Conservation (phyloP, 1,139 yeast species). For the Candida glucosophila region DNA sequence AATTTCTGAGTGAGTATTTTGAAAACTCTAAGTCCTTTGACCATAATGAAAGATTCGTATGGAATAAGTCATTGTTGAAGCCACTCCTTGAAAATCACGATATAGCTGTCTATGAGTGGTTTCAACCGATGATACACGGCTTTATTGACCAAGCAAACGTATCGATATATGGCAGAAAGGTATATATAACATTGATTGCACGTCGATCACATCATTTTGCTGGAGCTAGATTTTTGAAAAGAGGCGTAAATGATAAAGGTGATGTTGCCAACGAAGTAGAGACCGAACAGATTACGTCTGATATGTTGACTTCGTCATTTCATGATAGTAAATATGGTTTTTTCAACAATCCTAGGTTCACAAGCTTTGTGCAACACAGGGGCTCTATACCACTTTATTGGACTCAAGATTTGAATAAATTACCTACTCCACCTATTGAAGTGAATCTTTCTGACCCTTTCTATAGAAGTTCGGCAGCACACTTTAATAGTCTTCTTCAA, state of each 20-base stretch:
- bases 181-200: conserved; percentile 87
- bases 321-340: conserved; percentile 76
- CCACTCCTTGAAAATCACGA: conserved; percentile 57
- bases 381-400: conserved; percentile 94
- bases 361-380: conserved; percentile 93
- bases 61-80: conserved; percentile 72
- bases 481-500: conserved; percentile 77
- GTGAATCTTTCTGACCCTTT: conserved; percentile 83
- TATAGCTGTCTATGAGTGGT: conserved; percentile 80
- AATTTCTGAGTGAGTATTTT: conserved; percentile 7
- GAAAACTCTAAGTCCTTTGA: conserved; percentile 18
- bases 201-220: conserved; percentile 95
- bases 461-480: conserved; percentile 81
- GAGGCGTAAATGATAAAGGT: conserved; percentile 92
- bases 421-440: conserved; percentile 75
- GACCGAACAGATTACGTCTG: conserved; percentile 93
- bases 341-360: conserved; percentile 73
- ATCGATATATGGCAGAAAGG: conserved; percentile 69
- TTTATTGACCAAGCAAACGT: conserved; percentile 94
- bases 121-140: conserved; percentile 93
- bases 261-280: conserved; percentile 97
- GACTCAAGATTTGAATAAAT: conserved; percentile 81
- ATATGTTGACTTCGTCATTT: conserved; percentile 77
- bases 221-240: conserved; percentile 88
- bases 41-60: conserved; percentile 77